phyloP scores from a whole-genome alignment of 2,329 filamentous ascomycete genomes.

The Pseudogymnoascus sp. region DNA sequence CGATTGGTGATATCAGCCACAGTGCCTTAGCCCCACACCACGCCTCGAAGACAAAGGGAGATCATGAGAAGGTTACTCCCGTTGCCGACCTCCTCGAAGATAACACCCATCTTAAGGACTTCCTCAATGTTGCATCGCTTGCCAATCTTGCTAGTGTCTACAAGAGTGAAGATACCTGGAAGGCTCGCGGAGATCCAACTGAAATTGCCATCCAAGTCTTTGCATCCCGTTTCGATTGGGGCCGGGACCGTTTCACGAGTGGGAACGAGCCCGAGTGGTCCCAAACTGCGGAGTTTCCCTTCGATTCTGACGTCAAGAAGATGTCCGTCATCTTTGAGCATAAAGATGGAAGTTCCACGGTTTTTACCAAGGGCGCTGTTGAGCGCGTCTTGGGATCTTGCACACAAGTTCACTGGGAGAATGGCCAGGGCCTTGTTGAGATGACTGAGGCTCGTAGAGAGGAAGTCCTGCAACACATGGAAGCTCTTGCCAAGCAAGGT shows the following conservation, averaged over 20 bases:
- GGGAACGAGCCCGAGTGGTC: conserved; percentile 44
- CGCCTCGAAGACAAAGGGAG: conserved; percentile 16
- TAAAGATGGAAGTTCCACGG: conserved; percentile 31
- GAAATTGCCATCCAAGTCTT: conserved; percentile 72
- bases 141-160: conserved; percentile 58
- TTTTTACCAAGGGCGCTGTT: conserved; percentile 60
- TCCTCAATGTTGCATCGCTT: conserved; percentile 54
- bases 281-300: conserved; percentile 60
- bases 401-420: conserved; percentile 37
- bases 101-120: conserved; percentile 43
- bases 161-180: conserved; percentile 45
- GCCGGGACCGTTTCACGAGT: conserved; percentile 42
- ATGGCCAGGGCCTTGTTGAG: conserved; percentile 33
- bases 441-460: conserved; percentile 45
- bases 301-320: conserved; percentile 66
- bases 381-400: conserved; percentile 60
- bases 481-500: conserved; percentile 55
- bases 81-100: conserved; percentile 33
- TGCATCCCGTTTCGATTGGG: conserved; percentile 58
- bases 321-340: conserved; percentile 63
- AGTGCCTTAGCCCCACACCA: conserved; percentile 25
- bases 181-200: conserved; percentile 57
- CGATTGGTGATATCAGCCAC: conserved; percentile 35
- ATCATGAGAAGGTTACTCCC: conserved; percentile 17
- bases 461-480: conserved; percentile 59